Conservation (phyloP, 2,329 filamentous ascomycete species). For the Pseudogymnoascus sp. region DNA sequence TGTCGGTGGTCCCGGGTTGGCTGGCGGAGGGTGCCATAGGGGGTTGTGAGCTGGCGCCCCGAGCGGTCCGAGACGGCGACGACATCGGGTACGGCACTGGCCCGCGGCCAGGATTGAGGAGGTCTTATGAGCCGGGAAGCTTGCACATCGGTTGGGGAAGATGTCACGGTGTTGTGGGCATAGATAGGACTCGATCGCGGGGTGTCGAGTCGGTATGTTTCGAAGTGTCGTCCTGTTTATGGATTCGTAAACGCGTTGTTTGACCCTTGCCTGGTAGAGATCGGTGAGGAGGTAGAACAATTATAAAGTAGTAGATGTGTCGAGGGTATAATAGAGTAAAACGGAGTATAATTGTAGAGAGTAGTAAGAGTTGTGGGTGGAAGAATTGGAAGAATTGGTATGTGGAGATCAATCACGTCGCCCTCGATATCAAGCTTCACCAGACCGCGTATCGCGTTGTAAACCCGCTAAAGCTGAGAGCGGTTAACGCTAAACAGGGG, state of each 20-base stretch:
- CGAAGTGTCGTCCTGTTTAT: background rate
- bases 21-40: background rate
- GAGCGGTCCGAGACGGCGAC: background rate
- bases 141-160: background rate
- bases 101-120: background rate
- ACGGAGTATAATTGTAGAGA: background rate
- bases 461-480: background rate
- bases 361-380: background rate
- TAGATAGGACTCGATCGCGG: background rate
- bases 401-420: constrained; percentile 7
- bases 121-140: background rate
- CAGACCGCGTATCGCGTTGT: constrained; percentile 9
- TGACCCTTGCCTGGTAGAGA: background rate
- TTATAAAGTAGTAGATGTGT: background rate
- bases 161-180: background rate
- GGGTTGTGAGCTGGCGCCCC: constrained; percentile 1
- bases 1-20: constrained; percentile 10
- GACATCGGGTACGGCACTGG: background rate
- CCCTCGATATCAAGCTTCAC: constrained; percentile 5
- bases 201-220: background rate
- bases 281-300: background rate
- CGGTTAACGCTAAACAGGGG: background rate
- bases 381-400: constrained; percentile 4
- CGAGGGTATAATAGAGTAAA: constrained; percentile 1
- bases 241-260: background rate